A percentile compares a stretch with the other conserved stretches of the same genome.
Evolutionary conservation across 1,284 basidiomycete species (phyloP).

Genomic region (Coniferiporia sulphurascens): DNA sequence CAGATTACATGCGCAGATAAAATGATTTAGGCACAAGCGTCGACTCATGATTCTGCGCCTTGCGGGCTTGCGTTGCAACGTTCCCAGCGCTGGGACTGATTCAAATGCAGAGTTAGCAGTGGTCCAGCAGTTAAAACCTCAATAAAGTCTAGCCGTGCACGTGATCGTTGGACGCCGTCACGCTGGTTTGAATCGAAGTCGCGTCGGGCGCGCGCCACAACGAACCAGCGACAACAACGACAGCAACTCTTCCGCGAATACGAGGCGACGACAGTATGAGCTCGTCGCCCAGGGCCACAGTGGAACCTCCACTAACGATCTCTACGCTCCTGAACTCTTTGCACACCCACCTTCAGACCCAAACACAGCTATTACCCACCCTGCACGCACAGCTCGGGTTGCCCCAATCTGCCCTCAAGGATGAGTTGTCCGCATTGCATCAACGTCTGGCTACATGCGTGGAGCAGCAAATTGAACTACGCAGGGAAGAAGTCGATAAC

Average conservation of each 20-base stretch:
- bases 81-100: no score
- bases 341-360: constrained; percentile 69
- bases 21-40: no score
- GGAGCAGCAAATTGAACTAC: constrained; percentile 58
- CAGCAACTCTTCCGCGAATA: neutral
- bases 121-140: no score
- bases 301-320: constrained; percentile 32
- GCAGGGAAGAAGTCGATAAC: constrained; percentile 63
- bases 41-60: no score
- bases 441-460: constrained; percentile 64
- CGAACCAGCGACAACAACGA: neutral
- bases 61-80: no score
- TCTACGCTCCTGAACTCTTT: constrained; percentile 70
- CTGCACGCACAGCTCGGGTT: constrained; percentile 68
- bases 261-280: neutral
- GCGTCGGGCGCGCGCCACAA: neutral
- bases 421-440: constrained; percentile 64
- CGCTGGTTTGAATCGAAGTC: neutral
- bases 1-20: no score
- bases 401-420: constrained; percentile 65
- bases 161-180: neutral
- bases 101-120: no score
- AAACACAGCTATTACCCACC: constrained; percentile 70
- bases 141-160: neutral
- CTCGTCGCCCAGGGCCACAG: constrained; percentile 10